Conservation (phyloP, 176 grass and related monocot species). For the Triticum monococcum region DNA sequence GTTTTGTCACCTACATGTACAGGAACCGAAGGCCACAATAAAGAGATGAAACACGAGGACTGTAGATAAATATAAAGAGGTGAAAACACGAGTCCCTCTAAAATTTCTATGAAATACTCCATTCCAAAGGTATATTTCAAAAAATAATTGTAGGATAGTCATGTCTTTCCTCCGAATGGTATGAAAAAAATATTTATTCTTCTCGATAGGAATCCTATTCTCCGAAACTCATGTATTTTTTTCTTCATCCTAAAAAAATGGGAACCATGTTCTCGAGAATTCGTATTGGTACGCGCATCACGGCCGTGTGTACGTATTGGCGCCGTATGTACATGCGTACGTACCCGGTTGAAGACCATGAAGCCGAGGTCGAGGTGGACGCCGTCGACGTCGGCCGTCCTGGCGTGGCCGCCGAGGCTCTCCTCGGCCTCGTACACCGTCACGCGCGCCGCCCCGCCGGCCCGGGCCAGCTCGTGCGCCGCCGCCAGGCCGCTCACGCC, state of each 20-base stretch:
- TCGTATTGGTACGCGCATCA: background rate
- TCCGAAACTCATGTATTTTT: too few species aligned
- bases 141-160: too few species aligned
- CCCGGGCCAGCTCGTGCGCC: conserved; percentile 53
- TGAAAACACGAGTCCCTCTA: background rate
- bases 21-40: too few species aligned
- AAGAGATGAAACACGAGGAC: too few species aligned
- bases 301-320: background rate
- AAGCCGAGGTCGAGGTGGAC: conserved; percentile 80
- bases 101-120: background rate
- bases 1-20: too few species aligned
- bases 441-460: conserved; percentile 9
- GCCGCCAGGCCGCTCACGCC: conserved; percentile 77
- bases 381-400: conserved; percentile 59
- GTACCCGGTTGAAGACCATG: conserved; percentile 93
- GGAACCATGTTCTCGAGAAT: too few species aligned
- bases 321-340: background rate
- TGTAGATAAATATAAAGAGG: too few species aligned
- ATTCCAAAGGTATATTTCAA: background rate
- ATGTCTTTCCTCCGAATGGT: background rate
- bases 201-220: too few species aligned
- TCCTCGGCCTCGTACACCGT: conserved; percentile 84
- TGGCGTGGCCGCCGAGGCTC: conserved; percentile 69
- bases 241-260: too few species aligned
- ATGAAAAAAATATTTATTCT: background rate